phyloP scores from a whole-genome alignment of 306 rosid genomes.

The Cicer cuneatum region DNA sequence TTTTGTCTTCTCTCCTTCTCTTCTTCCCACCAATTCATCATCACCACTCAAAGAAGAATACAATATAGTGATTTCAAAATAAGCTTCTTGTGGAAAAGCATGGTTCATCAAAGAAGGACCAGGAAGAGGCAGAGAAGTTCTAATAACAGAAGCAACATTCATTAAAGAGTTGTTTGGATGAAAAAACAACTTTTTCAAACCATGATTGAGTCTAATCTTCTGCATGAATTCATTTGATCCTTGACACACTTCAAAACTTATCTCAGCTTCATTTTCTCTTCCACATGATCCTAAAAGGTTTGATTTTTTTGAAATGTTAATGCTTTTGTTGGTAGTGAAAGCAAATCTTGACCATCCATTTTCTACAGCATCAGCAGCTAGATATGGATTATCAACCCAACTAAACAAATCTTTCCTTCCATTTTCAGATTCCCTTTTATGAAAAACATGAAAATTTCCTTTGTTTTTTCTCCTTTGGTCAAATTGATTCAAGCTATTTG shows the following conservation, averaged over 20 bases:
- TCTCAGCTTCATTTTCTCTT: conserved; percentile 66
- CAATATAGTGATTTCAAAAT: conserved; percentile 82
- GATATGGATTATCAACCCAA: conserved; percentile 79
- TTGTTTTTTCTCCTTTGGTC: conserved; percentile 50
- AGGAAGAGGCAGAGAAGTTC: conserved; percentile 80
- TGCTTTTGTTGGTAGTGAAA: conserved; percentile 49
- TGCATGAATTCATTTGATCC: conserved; percentile 88
- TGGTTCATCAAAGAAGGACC: conserved; percentile 78
- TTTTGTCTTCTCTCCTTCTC: conserved; percentile 77
- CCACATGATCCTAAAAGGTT: conserved; percentile 65
- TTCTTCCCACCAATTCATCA: conserved; percentile 43
- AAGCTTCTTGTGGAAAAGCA: conserved; percentile 91
- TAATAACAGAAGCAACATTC: conserved; percentile 58
- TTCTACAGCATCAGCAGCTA: conserved; percentile 82
- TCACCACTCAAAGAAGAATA: conserved; percentile 39
- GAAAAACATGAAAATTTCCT: conserved; percentile 49
- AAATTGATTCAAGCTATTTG: conserved; percentile 41
- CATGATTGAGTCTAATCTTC: conserved; percentile 82
- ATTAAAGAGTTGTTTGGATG: conserved; percentile 41
- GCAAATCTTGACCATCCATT: conserved; percentile 93
- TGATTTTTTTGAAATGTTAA: conserved; percentile 44
- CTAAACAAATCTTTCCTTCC: conserved; percentile 60
- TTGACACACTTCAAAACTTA: conserved; percentile 80
- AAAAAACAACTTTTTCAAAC: conserved; percentile 50
- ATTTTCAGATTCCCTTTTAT: conserved; percentile 51